Evolutionary conservation across 805 yeast genomes (phyloP).

Genomic region (Ogataea pini): DNA sequence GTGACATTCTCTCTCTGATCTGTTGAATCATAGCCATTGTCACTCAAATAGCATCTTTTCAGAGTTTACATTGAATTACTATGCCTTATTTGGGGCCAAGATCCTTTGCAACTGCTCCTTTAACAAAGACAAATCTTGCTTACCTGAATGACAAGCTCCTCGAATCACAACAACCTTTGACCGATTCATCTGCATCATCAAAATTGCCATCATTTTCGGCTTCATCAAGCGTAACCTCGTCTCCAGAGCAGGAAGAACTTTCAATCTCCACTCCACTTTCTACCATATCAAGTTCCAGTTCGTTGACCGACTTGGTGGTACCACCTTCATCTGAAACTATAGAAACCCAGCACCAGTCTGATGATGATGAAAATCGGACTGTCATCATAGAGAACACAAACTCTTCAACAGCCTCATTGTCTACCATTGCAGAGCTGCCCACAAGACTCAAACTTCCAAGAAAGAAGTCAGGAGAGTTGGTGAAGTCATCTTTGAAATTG

Average conservation of each 20-base stretch:
- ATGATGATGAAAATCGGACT: slow-evolving; percentile 32
- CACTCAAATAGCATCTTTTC: not conserved
- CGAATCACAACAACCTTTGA: slow-evolving; percentile 12
- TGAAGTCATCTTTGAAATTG: slow-evolving; percentile 50
- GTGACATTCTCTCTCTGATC: not conserved
- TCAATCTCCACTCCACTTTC: slow-evolving; percentile 33
- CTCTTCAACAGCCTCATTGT: slow-evolving; percentile 19
- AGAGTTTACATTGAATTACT: slow-evolving; percentile 1
- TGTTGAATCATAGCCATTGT: too few relatives aligned
- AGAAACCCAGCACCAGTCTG: slow-evolving; percentile 10
- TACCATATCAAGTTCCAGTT: slow-evolving; percentile 26
- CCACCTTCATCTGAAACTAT: slow-evolving; percentile 10
- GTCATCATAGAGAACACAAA: slow-evolving; percentile 19
- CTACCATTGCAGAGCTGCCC: slow-evolving; percentile 23
- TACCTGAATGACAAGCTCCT: slow-evolving; percentile 29
- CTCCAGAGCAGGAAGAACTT: slow-evolving; percentile 26
- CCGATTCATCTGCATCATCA: slow-evolving; percentile 1
- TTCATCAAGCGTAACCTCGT: slow-evolving; percentile 20
- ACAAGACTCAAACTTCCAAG: slow-evolving; percentile 38
- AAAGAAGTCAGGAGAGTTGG: slow-evolving; percentile 54
- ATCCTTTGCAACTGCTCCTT: slow-evolving; percentile 37
- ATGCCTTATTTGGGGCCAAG: slow-evolving; percentile 40
- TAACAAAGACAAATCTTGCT: slow-evolving; percentile 35
- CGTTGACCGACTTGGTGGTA: slow-evolving; percentile 13
- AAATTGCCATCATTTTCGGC: slow-evolving; percentile 11